Evolutionary conservation across 805 yeast genomes (phyloP).

Genomic region (Maudiozyma barnettii): DNA sequence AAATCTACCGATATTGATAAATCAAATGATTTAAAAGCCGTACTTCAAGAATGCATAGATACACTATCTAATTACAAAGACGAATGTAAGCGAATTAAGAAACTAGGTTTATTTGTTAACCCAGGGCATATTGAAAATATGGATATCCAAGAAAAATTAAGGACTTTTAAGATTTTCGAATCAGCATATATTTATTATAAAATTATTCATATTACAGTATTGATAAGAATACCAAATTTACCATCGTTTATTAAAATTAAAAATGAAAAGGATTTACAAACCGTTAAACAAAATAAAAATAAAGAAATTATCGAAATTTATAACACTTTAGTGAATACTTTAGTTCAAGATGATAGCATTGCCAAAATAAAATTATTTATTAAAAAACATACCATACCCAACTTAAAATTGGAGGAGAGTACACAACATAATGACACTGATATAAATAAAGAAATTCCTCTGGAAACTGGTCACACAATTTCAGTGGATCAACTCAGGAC

Average conservation of each 20-base stretch:
- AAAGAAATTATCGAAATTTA: constrained; percentile 25
- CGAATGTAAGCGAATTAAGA: constrained; percentile 20
- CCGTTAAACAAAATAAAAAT: constrained; percentile 9
- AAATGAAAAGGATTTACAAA: constrained; percentile 4
- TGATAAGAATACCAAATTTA: constrained; percentile 23
- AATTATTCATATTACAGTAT: constrained; percentile 23
- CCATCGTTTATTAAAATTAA: constrained; percentile 19
- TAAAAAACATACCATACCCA: constrained; percentile 9
- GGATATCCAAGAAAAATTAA: constrained; percentile 1
- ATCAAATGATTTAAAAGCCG: constrained; percentile 15
- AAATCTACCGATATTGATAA: constrained; percentile 5
- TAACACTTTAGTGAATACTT: constrained; percentile 24
- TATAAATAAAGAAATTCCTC: background rate
- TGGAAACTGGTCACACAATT: constrained; percentile 8
- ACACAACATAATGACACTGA: background rate
- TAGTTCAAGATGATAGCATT: constrained; percentile 24
- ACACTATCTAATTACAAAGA: constrained; percentile 26
- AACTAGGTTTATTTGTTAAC: background rate
- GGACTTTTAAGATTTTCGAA: constrained; percentile 19
- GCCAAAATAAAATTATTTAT: constrained; percentile 18
- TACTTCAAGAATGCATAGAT: constrained; percentile 25
- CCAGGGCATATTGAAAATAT: background rate
- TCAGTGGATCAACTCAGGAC: constrained; percentile 1
- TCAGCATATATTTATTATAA: constrained; percentile 29
- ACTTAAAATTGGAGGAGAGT: background rate